A percentile compares a stretch with the other conserved stretches of the same genome.
These are phyloP conservation scores for Arachis hypogaea DNA, from an alignment of 306 rosid species.

Conservation along the genomic window DNA sequence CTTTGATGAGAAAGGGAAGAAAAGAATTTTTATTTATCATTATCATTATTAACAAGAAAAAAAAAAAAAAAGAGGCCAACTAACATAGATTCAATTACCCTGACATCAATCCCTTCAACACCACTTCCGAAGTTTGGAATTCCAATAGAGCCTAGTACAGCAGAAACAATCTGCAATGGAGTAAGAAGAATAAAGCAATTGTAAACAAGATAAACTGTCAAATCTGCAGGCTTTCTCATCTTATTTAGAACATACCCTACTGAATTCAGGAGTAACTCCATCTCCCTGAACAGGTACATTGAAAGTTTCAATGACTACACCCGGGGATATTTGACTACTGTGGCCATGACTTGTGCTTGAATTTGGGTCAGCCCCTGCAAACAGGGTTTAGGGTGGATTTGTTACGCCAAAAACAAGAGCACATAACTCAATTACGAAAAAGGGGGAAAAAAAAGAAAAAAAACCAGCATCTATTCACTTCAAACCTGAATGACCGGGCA, in stretches of 20 bases:
- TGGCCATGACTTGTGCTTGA: constrained; percentile 74
- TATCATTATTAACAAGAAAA: background rate
- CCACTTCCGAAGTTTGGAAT: constrained; percentile 63
- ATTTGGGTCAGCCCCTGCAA: constrained; percentile 75
- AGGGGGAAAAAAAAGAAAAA: constrained; percentile 17
- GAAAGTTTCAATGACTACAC: constrained; percentile 88
- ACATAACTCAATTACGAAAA: constrained; percentile 18
- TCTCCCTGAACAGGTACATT: constrained; percentile 87
- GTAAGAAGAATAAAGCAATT: constrained; percentile 33
- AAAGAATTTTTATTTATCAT: no score
- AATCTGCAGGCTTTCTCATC: constrained; percentile 31
- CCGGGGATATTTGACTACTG: constrained; percentile 72
- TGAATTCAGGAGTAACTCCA: constrained; percentile 75
- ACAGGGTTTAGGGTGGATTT: no score
- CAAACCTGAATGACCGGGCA: constrained; percentile 72
- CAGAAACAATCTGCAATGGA: constrained; percentile 70
- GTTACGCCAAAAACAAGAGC: constrained; percentile 8
- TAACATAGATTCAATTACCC: constrained; percentile 55
- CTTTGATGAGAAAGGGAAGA: background rate
- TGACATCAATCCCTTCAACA: constrained; percentile 69
- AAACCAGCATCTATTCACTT: constrained; percentile 12
- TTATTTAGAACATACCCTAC: constrained; percentile 59
- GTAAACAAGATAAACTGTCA: constrained; percentile 32
- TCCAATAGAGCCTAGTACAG: constrained; percentile 90
- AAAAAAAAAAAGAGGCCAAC: background rate